These are phyloP conservation scores for Trametes versicolor DNA, from an alignment of 1,284 basidiomycete genomes.

Conservation along the genomic window DNA sequence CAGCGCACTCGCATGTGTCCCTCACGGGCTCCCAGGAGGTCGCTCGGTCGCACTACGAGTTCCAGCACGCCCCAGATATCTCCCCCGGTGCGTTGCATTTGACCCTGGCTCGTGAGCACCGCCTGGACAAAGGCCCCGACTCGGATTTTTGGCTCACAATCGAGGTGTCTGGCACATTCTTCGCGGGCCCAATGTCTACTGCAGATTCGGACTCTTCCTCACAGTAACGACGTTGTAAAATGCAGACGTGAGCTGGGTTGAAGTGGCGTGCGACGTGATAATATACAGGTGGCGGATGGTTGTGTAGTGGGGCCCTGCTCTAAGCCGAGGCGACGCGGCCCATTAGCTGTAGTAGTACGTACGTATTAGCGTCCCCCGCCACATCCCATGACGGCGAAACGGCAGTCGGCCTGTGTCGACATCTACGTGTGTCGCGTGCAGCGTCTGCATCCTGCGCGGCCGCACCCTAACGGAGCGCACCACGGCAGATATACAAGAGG, in stretches of 20 bases:
- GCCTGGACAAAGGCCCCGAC: background rate
- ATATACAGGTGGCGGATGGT: constrained; percentile 34
- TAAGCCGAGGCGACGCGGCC: constrained; percentile 28
- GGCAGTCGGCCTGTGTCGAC: constrained; percentile 5
- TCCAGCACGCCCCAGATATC: constrained; percentile 6
- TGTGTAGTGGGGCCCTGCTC: constrained; percentile 32
- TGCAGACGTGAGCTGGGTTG: constrained; percentile 29
- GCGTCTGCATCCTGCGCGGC: constrained; percentile 8
- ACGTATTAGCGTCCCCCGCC: constrained; percentile 22
- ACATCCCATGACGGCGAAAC: constrained; percentile 8
- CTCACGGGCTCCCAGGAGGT: constrained; percentile 6
- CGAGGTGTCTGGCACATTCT: constrained; percentile 4
- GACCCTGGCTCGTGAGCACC: background rate
- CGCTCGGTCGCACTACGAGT: constrained; percentile 9
- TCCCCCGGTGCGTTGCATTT: background rate
- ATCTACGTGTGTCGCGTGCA: background rate
- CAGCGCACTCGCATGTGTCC: constrained; percentile 7
- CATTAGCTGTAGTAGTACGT: constrained; percentile 30
- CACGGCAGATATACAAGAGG: background rate
- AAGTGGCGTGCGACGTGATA: constrained; percentile 29
- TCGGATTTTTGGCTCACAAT: constrained; percentile 5
- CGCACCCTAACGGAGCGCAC: background rate
- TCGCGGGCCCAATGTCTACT: background rate
- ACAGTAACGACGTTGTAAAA: background rate
- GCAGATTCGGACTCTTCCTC: background rate